These are phyloP conservation scores for Zalaria obscura DNA, from an alignment of 2,329 filamentous ascomycete genomes.

Conservation along the genomic window DNA sequence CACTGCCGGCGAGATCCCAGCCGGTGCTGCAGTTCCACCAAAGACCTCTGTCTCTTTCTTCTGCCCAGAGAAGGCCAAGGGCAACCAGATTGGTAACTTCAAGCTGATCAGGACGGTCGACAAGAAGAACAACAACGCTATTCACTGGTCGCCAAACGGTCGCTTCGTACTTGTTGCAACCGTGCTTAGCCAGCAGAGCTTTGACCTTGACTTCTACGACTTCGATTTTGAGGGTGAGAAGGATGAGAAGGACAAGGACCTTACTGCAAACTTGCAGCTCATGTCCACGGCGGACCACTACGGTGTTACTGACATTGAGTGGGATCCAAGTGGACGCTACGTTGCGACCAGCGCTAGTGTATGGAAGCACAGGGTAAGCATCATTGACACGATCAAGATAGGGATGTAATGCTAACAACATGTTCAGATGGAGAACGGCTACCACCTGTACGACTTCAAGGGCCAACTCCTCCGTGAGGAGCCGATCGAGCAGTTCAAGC, in stretches of 20 bases:
- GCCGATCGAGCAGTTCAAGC: constrained; percentile 92
- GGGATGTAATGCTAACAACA: background rate
- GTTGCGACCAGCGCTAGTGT: constrained; percentile 85
- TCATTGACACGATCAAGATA: background rate
- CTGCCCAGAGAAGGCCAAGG: constrained; percentile 90
- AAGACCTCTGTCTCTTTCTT: constrained; percentile 96
- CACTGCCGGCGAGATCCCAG: constrained; percentile 73
- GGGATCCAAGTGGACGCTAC: constrained; percentile 92
- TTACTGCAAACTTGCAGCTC: constrained; percentile 85
- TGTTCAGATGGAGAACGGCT: constrained; percentile 90
- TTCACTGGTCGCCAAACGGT: constrained; percentile 96
- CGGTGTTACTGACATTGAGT: constrained; percentile 92
- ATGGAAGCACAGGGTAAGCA: constrained; percentile 87
- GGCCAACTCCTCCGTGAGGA: constrained; percentile 82
- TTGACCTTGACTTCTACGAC: constrained; percentile 95
- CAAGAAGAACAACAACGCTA: constrained; percentile 99
- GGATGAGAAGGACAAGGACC: constrained; percentile 80
- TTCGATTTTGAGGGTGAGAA: constrained; percentile 97
- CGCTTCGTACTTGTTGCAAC: constrained; percentile 92
- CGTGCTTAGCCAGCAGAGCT: constrained; percentile 82
- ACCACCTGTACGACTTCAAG: constrained; percentile 95
- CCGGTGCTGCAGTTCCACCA: constrained; percentile 67
- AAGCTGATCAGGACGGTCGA: constrained; percentile 89
- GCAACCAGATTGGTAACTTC: constrained; percentile 71
- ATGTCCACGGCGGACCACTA: constrained; percentile 95